Conservation (phyloP, 177 flowering plant species). For the Vitis hybrid region DNA sequence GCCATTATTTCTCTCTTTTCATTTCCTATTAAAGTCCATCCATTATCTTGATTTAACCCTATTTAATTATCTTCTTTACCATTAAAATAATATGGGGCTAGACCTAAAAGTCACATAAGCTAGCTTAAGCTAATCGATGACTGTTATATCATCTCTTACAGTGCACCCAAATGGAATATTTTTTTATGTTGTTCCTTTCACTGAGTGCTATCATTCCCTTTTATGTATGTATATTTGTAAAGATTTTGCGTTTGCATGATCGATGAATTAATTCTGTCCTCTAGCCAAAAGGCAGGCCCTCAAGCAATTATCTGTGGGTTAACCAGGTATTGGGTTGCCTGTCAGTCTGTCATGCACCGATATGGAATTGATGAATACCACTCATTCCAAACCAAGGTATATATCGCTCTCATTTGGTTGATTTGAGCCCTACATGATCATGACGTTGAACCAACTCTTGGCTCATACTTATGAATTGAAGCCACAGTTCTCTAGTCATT, state of each 20-base stretch:
- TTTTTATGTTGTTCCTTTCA: constrained; percentile 1
- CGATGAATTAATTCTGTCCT: background rate
- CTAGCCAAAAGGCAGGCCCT: background rate
- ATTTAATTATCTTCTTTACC: constrained; percentile 10
- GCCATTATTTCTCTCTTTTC: constrained; percentile 9
- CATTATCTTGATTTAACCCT: constrained; percentile 14
- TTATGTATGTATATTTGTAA: background rate
- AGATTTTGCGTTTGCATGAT: constrained; percentile 1
- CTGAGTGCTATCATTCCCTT: constrained; percentile 1
- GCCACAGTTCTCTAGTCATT: background rate
- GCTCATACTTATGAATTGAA: background rate
- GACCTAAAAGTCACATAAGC: constrained; percentile 9
- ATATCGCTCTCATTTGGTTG: constrained; percentile 5
- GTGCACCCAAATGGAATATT: constrained; percentile 1
- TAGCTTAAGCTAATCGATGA: constrained; percentile 5
- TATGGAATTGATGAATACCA: constrained; percentile 1
- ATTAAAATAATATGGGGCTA: constrained; percentile 8
- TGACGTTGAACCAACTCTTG: constrained; percentile 19
- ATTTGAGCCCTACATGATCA: constrained; percentile 14
- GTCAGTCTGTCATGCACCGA: background rate
- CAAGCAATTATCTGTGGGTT: background rate
- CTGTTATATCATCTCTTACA: background rate
- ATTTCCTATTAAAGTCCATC: background rate
- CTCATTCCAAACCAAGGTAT: constrained; percentile 3
- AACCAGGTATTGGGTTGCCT: background rate